Conservation (phyloP, 169 alveolate genomes). For the Eimeria praecox region DNA sequence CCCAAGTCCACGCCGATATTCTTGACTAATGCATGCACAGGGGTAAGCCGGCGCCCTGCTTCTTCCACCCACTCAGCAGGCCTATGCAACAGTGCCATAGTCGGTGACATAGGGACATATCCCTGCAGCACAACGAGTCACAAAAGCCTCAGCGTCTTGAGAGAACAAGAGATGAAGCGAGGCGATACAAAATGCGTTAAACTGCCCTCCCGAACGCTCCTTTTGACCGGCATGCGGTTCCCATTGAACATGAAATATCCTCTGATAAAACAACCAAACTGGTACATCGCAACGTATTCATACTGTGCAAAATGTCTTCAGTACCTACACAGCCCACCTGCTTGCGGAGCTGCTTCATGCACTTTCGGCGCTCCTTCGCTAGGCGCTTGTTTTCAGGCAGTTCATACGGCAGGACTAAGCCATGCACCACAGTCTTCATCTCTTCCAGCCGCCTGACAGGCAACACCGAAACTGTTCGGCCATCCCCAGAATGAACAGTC, state of each 20-base stretch:
- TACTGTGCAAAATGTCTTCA: not conserved
- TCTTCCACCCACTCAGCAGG: constrained; percentile 82
- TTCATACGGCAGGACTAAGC: constrained; percentile 86
- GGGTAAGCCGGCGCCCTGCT: constrained; percentile 76
- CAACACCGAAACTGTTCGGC: not conserved
- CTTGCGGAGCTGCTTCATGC: constrained; percentile 71
- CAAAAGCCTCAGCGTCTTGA: not conserved
- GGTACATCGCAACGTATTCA: not conserved
- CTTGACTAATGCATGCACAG: constrained; percentile 61
- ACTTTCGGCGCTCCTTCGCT: constrained; percentile 75
- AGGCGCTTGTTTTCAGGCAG: constrained; percentile 79
- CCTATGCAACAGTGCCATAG: constrained; percentile 56
- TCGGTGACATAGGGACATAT: constrained; percentile 72
- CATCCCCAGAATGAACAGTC: not conserved
- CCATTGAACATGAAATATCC: not conserved
- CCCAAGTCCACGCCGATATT: constrained; percentile 60
- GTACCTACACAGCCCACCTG: constrained; percentile 5
- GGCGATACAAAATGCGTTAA: not conserved
- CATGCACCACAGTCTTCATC: constrained; percentile 85
- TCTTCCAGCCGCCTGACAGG: constrained; percentile 82
- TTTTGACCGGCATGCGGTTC: not conserved
- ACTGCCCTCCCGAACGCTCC: not conserved
- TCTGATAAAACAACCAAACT: not conserved
- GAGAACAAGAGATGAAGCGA: not conserved
- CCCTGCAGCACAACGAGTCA: constrained; percentile 24